These are phyloP conservation scores for Chenopodium formosanum DNA, from an alignment of 148 eudicot species.

Conservation along the genomic window DNA sequence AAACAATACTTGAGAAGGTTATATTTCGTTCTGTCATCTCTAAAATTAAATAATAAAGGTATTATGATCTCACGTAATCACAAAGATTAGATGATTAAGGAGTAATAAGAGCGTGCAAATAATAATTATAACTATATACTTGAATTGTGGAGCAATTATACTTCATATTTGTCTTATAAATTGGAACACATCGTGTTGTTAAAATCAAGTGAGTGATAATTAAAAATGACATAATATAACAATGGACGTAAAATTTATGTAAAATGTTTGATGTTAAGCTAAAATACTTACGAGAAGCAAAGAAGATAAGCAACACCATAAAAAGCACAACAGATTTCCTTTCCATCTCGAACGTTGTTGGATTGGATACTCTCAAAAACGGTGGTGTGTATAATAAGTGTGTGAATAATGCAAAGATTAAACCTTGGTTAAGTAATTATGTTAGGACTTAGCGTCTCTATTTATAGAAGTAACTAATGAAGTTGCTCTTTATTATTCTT, in stretches of 20 bases:
- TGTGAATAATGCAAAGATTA: background rate
- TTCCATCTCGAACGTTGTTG: background rate
- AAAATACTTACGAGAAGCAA: conserved; percentile 21
- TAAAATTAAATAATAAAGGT: too few relatives aligned
- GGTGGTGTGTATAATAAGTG: background rate
- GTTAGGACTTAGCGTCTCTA: background rate
- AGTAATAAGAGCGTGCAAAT: too few relatives aligned
- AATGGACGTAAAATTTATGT: background rate
- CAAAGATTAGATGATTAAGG: too few relatives aligned
- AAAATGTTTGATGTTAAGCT: background rate
- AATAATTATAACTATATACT: too few relatives aligned
- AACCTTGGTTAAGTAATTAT: background rate
- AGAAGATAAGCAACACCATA: conserved; percentile 20
- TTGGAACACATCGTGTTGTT: background rate
- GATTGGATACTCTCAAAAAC: background rate
- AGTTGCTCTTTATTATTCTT: too few relatives aligned
- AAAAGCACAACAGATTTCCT: conserved; percentile 4
- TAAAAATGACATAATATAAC: too few relatives aligned
- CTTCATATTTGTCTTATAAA: too few relatives aligned
- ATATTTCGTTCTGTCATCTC: too few relatives aligned
- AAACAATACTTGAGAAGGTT: too few relatives aligned
- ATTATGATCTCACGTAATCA: too few relatives aligned
- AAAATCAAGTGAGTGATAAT: background rate
- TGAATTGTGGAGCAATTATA: too few relatives aligned
- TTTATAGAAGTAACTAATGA: background rate